These are phyloP conservation scores for Fusarium nelsonii DNA, from an alignment of 2,329 filamentous ascomycete genomes.

Conservation along the genomic window DNA sequence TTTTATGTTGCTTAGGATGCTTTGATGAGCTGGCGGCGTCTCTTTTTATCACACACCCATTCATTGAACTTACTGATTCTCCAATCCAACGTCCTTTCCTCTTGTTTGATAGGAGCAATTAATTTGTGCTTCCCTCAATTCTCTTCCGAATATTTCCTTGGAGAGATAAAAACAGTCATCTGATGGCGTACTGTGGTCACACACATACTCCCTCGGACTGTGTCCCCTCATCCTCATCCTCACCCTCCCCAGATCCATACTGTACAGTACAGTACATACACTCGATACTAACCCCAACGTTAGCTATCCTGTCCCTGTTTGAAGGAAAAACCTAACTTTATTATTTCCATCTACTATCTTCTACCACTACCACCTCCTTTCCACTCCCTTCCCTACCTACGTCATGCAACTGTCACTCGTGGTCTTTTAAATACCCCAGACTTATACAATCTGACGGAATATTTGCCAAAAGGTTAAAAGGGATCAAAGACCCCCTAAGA, in stretches of 20 bases:
- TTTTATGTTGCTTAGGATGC: background rate
- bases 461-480: slow-evolving; percentile 36
- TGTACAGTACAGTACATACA: slow-evolving; percentile 1
- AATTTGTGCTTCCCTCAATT: slow-evolving; percentile 33
- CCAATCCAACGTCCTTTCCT: slow-evolving; percentile 15
- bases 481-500: slow-evolving; percentile 17
- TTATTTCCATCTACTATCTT: slow-evolving; percentile 13
- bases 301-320: slow-evolving; percentile 8
- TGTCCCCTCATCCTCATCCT: slow-evolving; percentile 5
- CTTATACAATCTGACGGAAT: slow-evolving; percentile 27
- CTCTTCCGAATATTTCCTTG: slow-evolving; percentile 31
- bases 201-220: slow-evolving; percentile 25
- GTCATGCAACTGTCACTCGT: slow-evolving; percentile 41
- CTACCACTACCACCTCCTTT: background rate
- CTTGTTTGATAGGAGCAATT: slow-evolving; percentile 13
- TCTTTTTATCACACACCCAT: slow-evolving; percentile 29
- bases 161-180: slow-evolving; percentile 37
- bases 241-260: background rate
- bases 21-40: slow-evolving; percentile 25
- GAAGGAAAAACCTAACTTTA: slow-evolving; percentile 15
- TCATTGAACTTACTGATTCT: slow-evolving; percentile 2
- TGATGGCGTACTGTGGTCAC: slow-evolving; percentile 37
- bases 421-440: slow-evolving; percentile 11
- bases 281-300: background rate
- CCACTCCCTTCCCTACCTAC: slow-evolving; percentile 21